Base-by-base conservation (phyloP, 2,329 filamentous ascomycete genomes). In the Phaeosphaeriaceae sp. region DNA sequence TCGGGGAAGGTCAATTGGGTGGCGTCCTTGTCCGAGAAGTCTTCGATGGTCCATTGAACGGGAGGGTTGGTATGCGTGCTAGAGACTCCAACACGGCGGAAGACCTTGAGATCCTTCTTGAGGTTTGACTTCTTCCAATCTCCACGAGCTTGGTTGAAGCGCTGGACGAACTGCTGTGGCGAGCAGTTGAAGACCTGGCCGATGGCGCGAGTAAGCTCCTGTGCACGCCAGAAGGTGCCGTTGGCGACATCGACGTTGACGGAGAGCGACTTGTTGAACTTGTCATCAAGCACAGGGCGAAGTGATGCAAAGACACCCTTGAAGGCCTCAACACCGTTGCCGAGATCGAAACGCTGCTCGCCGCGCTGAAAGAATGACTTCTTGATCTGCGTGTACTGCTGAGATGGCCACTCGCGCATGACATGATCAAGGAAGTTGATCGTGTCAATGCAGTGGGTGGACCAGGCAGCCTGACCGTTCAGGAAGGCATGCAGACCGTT, bases 191-290 rank as follows among this genome's bases (percentile, higher is more conserved):
- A 76, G 9, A 66, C 68, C 20, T 73, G 65, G 15, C 63, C 47
- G 6, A 68, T 36, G 83, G 78, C 74, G 27, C 76, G 73, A n/a
- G 58, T 60, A 7, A 78, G 67, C 21, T 65, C 62, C 41, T 75
- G 70, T 1, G 76, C 58, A 40, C 81, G 84, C 90, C 91, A 98
- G 80, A 99, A 99, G 13, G 91, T 91, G 0, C 92, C 91, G 72
- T 98, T 97, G 56, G 93, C 90, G 27, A 97, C 90, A 70, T 99
- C 94, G 11, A 96, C 88, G 67, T 97, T 98, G 73, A 99, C 81
- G 0, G 91, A 87, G 6, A 98, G 83, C 9, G 86, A 87, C 24
- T 86, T 84, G 31, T 86, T 83, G 62, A 72, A 56, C 62, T 68
- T 59, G 67, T 76, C 69, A 75, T 80, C 59, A 70, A 91, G 84